These are phyloP conservation scores for Ascochyta pisi DNA, from an alignment of 2,329 filamentous ascomycete genomes.

Conservation along the genomic window DNA sequence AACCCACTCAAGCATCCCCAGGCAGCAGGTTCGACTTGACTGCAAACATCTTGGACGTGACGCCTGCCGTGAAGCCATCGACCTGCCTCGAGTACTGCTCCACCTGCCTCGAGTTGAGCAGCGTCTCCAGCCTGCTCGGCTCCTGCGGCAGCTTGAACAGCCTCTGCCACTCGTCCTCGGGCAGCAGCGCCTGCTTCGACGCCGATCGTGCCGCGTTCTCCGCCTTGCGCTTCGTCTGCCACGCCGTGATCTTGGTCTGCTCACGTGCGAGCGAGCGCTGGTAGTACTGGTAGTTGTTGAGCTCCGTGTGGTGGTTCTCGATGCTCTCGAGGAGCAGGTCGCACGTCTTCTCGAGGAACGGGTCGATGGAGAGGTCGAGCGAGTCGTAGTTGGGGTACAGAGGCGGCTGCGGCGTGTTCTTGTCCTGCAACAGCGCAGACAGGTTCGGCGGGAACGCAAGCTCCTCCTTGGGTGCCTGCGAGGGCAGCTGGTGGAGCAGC, in stretches of 20 bases:
- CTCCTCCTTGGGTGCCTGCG: slow-evolving; percentile 68
- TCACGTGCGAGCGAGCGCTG: slow-evolving; percentile 91
- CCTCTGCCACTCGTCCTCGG: slow-evolving; percentile 97
- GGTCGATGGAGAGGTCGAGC: slow-evolving; percentile 92
- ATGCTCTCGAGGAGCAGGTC: slow-evolving; percentile 96
- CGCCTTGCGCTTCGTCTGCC: slow-evolving; percentile 95
- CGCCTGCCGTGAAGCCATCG: slow-evolving; percentile 90
- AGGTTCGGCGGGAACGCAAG: slow-evolving; percentile 80
- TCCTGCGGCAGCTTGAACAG: slow-evolving; percentile 98
- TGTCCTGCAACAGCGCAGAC: slow-evolving; percentile 74
- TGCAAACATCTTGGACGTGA: slow-evolving; percentile 97
- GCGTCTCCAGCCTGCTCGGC: slow-evolving; percentile 88
- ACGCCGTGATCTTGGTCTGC: slow-evolving; percentile 94
- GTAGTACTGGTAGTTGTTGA: slow-evolving; percentile 99
- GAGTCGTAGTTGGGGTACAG: slow-evolving; percentile 88
- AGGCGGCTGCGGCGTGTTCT: slow-evolving; percentile 64
- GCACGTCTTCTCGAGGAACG: slow-evolving; percentile 97
- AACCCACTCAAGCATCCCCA: slow-evolving; percentile 52
- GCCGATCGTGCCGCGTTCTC: slow-evolving; percentile 87
- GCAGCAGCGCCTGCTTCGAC: slow-evolving; percentile 86
- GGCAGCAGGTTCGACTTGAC: slow-evolving; percentile 75
- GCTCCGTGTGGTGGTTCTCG: slow-evolving; percentile 96
- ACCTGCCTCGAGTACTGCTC: slow-evolving; percentile 98
- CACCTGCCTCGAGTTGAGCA: slow-evolving; percentile 94
- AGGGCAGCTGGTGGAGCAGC: slow-evolving; percentile 90